phyloP scores from a whole-genome alignment of 306 rosid species.

The Medicago ruthenica region DNA sequence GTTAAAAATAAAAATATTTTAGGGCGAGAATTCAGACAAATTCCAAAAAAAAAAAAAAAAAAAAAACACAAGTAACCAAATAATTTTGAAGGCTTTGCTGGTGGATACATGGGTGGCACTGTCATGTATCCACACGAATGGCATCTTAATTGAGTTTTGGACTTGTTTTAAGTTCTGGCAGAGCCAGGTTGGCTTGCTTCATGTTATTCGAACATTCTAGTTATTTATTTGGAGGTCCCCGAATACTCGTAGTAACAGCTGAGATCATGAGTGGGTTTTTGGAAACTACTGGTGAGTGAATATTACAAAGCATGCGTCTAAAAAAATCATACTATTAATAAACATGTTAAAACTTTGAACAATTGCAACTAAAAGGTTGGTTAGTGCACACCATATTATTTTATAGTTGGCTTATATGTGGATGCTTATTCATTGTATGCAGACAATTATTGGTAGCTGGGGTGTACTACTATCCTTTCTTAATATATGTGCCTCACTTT shows the following conservation, averaged over 20 bases:
- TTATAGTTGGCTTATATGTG: slow-evolving; percentile 32
- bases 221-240: slow-evolving; percentile 33
- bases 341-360: slow-evolving; percentile 14
- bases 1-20: too few species aligned
- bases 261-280: slow-evolving; percentile 20
- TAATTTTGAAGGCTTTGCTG: background rate
- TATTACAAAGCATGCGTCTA: slow-evolving; percentile 13
- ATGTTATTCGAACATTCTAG: slow-evolving; percentile 37
- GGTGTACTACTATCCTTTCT: background rate
- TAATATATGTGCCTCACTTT: background rate
- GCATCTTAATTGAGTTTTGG: background rate
- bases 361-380: background rate
- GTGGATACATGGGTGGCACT: background rate
- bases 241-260: slow-evolving; percentile 12
- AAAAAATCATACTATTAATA: background rate
- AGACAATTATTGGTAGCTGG: slow-evolving; percentile 18
- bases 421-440: background rate
- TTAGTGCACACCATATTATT: slow-evolving; percentile 7
- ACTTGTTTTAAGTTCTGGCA: slow-evolving; percentile 8
- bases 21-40: background rate
- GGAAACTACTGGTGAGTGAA: slow-evolving; percentile 18
- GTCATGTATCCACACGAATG: slow-evolving; percentile 15
- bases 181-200: slow-evolving; percentile 39
- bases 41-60: background rate
- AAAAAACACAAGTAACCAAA: background rate